Conservation (phyloP, 139 green algal genomes). For the Coelastrella sp. region DNA sequence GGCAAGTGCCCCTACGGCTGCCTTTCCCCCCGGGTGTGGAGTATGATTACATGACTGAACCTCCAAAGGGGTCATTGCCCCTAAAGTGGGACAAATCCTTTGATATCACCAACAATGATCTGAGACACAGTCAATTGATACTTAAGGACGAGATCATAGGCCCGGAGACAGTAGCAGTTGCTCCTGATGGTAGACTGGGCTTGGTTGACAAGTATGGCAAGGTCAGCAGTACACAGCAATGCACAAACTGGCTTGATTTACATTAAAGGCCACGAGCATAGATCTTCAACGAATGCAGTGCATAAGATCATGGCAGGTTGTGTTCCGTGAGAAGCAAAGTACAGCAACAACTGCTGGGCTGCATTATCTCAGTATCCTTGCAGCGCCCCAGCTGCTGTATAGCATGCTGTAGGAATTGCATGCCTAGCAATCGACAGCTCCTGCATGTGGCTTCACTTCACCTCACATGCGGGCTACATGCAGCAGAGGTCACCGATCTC, state of each 20-base stretch:
- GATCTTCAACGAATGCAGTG: no score
- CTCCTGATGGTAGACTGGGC: slow-evolving; percentile 6
- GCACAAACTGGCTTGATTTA: background rate
- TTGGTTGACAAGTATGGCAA: slow-evolving; percentile 40
- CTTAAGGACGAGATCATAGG: slow-evolving; percentile 8
- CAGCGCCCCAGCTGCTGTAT: no score
- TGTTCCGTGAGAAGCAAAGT: no score
- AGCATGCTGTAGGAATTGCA: no score
- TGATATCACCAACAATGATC: background rate
- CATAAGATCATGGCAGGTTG: no score
- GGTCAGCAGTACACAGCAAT: background rate
- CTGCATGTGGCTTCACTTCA: no score
- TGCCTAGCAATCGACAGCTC: no score
- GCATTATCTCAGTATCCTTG: no score
- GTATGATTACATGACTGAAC: slow-evolving; percentile 45
- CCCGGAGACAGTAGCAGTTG: slow-evolving; percentile 35
- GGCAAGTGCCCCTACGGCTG: slow-evolving; percentile 14
- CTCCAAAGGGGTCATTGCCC: slow-evolving; percentile 2
- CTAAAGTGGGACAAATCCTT: slow-evolving; percentile 14
- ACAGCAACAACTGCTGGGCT: no score
- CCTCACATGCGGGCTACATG: no score
- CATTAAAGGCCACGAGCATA: no score
- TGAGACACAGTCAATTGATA: background rate
- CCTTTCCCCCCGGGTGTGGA: slow-evolving; percentile 42
- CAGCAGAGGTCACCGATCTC: no score